A percentile compares a stretch with the other conserved stretches of the same genome.
Evolutionary conservation across 139 green algal species (phyloP).

Genomic region (Microglena sp.): DNA sequence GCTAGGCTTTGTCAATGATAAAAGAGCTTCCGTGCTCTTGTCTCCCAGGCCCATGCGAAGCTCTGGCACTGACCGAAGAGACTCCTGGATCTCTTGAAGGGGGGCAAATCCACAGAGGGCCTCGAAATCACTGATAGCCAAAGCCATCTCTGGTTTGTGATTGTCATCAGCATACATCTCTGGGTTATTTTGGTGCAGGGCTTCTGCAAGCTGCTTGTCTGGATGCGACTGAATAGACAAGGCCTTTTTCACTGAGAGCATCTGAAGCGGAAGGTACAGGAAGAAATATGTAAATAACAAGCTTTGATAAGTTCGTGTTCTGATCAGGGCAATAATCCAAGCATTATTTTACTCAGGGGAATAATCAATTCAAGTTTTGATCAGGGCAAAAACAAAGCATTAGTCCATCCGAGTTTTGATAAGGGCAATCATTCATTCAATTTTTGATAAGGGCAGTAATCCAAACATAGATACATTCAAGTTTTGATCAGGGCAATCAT

Average conservation of each 20-base stretch:
- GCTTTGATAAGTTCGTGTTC: too few relatives aligned
- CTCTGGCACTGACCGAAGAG: conserved; percentile 29
- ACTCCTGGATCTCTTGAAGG: conserved; percentile 39
- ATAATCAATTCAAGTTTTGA: too few relatives aligned
- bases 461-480: too few relatives aligned
- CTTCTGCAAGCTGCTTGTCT: conserved; percentile 87
- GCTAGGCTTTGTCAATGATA: conserved; percentile 16
- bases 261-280: too few relatives aligned
- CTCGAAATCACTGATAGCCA: conserved; percentile 85
- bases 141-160: conserved; percentile 98
- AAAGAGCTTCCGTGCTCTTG: conserved; percentile 16
- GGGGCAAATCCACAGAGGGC: conserved; percentile 84
- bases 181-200: conserved; percentile 47
- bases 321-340: too few relatives aligned
- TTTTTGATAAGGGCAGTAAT: too few relatives aligned
- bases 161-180: conserved; percentile 94
- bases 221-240: conserved; percentile 97
- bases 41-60: conserved; percentile 26
- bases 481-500: too few relatives aligned
- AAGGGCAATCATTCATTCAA: too few relatives aligned
- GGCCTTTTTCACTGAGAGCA: conserved; percentile 86
- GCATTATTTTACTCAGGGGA: too few relatives aligned
- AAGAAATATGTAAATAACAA: too few relatives aligned
- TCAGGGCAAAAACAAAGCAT: too few relatives aligned
- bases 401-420: too few relatives aligned